Conservation (phyloP, 2,329 filamentous ascomycete genomes). For the Chrysosporium keratinophilum region DNA sequence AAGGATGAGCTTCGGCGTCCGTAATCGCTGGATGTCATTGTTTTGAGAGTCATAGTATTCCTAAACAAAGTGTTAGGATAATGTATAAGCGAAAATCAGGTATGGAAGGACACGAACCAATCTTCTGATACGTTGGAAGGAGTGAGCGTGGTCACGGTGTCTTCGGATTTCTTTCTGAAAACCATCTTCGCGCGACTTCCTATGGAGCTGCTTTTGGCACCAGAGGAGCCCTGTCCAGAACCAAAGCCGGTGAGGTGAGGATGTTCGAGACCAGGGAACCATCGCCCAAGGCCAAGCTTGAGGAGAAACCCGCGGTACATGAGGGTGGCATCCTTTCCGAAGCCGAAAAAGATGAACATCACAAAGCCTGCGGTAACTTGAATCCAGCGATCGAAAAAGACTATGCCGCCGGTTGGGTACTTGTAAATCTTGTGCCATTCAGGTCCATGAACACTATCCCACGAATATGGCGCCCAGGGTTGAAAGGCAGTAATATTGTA, state of each 20-base stretch:
- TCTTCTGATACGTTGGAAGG: neutral
- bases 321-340: slow-evolving; percentile 49
- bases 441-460: slow-evolving; percentile 43
- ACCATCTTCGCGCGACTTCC: slow-evolving; percentile 24
- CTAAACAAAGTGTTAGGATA: neutral
- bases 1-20: slow-evolving; percentile 3
- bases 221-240: slow-evolving; percentile 11
- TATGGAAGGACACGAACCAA: neutral
- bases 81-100: neutral
- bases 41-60: slow-evolving; percentile 8
- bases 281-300: slow-evolving; percentile 33
- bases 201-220: slow-evolving; percentile 18
- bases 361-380: slow-evolving; percentile 45
- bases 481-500: slow-evolving; percentile 30
- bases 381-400: slow-evolving; percentile 49
- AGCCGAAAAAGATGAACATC: slow-evolving; percentile 55
- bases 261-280: slow-evolving; percentile 22
- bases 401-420: slow-evolving; percentile 35
- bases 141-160: neutral
- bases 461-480: slow-evolving; percentile 41
- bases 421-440: slow-evolving; percentile 43
- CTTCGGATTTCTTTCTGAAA: slow-evolving; percentile 18
- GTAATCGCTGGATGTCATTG: slow-evolving; percentile 1
- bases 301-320: slow-evolving; percentile 43
- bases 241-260: slow-evolving; percentile 15